Evolutionary conservation across 202 grass and related monocot species (phyloP).

Genomic region (Zoysia matrella): DNA sequence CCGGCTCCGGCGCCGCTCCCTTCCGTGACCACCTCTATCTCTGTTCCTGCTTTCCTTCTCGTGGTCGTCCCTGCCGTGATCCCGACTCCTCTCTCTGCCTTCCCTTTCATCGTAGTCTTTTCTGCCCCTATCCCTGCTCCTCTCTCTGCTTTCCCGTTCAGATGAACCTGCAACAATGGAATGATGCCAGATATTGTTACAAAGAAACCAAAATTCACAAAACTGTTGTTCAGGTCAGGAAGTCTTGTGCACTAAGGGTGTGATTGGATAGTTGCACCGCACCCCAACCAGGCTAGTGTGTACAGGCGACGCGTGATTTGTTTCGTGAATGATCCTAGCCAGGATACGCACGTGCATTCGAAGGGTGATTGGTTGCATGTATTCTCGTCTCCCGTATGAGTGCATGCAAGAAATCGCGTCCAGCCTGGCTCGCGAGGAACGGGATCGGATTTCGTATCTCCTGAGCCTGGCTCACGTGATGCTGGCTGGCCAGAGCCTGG

Average conservation of each 20-base stretch:
- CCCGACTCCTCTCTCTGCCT: conserved; percentile 24
- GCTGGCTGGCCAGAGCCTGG: too few relatives aligned
- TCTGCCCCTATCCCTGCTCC: conserved; percentile 44
- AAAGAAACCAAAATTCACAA: background rate
- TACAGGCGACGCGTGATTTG: too few relatives aligned
- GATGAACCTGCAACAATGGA: conserved; percentile 36
- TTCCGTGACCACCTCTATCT: conserved; percentile 53
- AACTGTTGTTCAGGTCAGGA: background rate
- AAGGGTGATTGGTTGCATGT: too few relatives aligned
- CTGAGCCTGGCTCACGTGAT: too few relatives aligned
- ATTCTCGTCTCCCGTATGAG: too few relatives aligned
- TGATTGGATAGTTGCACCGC: too few relatives aligned
- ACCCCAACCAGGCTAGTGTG: too few relatives aligned
- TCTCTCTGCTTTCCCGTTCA: conserved; percentile 17
- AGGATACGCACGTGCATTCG: too few relatives aligned
- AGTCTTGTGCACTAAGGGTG: background rate
- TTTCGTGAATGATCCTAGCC: too few relatives aligned
- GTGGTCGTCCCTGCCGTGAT: background rate
- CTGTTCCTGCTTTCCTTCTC: conserved; percentile 52
- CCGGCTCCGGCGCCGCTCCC: conserved; percentile 56
- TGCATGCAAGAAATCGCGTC: too few relatives aligned
- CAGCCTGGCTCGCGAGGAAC: too few relatives aligned
- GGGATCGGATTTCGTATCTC: too few relatives aligned
- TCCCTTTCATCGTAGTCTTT: conserved; percentile 5
- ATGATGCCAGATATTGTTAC: background rate